A percentile compares a stretch with the other conserved stretches of the same genome.
These are phyloP conservation scores for Zopfia rhizophila DNA, from an alignment of 2,329 filamentous ascomycete genomes.

Conservation along the genomic window DNA sequence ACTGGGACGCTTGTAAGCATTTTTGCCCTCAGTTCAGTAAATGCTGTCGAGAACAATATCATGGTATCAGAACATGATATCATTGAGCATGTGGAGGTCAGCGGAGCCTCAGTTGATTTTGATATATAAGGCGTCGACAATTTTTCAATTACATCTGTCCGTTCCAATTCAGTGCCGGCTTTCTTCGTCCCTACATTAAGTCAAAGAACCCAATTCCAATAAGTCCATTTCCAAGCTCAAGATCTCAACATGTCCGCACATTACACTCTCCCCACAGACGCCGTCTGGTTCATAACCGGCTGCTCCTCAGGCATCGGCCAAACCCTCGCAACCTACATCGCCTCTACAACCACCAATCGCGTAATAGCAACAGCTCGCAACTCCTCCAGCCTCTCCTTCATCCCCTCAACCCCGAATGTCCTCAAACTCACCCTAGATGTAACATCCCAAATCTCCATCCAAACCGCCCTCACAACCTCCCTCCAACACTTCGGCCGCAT, in stretches of 20 bases:
- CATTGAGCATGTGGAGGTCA: too few species aligned
- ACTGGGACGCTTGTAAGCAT: too few species aligned
- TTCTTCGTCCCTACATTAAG: too few species aligned
- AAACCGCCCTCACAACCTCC: slow-evolving; percentile 57
- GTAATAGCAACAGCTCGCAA: slow-evolving; percentile 63
- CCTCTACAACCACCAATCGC: slow-evolving; percentile 51
- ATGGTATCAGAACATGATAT: too few species aligned
- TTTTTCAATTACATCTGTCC: too few species aligned
- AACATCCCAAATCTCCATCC: slow-evolving; percentile 52
- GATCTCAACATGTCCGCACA: slow-evolving; percentile 20
- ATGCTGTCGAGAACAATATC: too few species aligned
- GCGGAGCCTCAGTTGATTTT: too few species aligned
- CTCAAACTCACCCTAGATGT: slow-evolving; percentile 62
- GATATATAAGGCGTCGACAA: too few species aligned
- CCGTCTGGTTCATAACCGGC: slow-evolving; percentile 48
- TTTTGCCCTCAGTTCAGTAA: too few species aligned
- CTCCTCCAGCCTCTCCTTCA: slow-evolving; percentile 51
- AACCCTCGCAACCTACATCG: slow-evolving; percentile 52
- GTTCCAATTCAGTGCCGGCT: too few species aligned
- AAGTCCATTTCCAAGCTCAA: too few species aligned
- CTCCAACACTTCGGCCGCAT: slow-evolving; percentile 77
- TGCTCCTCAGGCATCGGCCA: slow-evolving; percentile 62
- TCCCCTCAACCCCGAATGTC: slow-evolving; percentile 51
- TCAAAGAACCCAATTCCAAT: too few species aligned
- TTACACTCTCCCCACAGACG: slow-evolving; percentile 20